A percentile compares a stretch with the other conserved stretches of the same genome.
phyloP scores from a whole-genome alignment of 2,329 filamentous ascomycete species.

The Cordyceps cateniannulata region DNA sequence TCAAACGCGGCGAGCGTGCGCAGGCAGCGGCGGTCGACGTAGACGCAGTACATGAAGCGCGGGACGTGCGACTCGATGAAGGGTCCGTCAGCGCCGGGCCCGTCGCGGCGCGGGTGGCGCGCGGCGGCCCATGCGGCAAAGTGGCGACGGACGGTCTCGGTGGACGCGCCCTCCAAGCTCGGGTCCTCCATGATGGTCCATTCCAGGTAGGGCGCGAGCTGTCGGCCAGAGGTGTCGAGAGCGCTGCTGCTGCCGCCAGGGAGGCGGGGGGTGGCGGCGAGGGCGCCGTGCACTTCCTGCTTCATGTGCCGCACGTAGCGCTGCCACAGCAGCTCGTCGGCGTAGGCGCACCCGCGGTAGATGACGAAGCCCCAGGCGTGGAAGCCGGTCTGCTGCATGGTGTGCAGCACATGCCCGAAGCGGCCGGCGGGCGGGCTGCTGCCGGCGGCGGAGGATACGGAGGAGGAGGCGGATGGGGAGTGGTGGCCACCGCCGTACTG shows the following conservation, averaged over 20 bases:
- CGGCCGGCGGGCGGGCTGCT: not conserved
- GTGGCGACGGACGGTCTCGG: not conserved
- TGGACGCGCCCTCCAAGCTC: conserved; percentile 2
- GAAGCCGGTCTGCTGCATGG: conserved; percentile 7
- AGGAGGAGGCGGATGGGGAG: not conserved
- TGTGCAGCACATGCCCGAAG: conserved; percentile 4
- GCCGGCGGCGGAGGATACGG: not conserved
- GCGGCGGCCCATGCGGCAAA: conserved; percentile 9
- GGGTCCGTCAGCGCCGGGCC: conserved; percentile 9
- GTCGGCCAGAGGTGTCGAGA: not conserved
- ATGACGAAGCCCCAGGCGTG: conserved; percentile 10
- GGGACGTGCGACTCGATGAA: conserved; percentile 10
- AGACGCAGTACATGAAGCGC: conserved; percentile 13
- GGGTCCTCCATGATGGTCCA: conserved; percentile 11
- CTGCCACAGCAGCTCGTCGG: conserved; percentile 1
- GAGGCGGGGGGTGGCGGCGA: not conserved
- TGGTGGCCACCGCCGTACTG: not conserved
- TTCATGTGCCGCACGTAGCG: not conserved
- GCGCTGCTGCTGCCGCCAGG: not conserved
- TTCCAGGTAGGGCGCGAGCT: conserved; percentile 3
- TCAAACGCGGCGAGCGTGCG: conserved; percentile 9
- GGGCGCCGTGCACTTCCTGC: not conserved
- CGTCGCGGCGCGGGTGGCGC: not conserved
- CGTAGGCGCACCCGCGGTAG: conserved; percentile 8
- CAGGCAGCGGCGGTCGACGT: conserved; percentile 7